Evolutionary conservation across 441 rosid genomes (phyloP), one percentile per base, ranked within the genome.

Genomic region (Cnidoscolus chayamansa): DNA sequence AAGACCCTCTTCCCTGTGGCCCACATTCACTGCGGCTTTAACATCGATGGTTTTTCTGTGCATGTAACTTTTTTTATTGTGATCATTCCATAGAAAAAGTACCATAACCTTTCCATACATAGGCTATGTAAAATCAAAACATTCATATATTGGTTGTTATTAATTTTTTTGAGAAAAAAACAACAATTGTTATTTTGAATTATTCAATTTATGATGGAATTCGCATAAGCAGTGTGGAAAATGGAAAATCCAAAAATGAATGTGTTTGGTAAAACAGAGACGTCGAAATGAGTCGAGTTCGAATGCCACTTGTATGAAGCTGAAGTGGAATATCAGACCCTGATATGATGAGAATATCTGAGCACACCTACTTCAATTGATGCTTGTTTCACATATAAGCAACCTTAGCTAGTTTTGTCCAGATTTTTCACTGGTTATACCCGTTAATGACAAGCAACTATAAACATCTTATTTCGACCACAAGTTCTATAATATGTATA

Each of bases 1-100:
- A 55, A 77, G 57, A 47, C 54, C 54, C 59, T 65, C 70, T 10
- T 70, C 64, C 5, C 6, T 8, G 47, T 79, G 74, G 77, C 37
- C 62, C 64, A 25, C 60, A 2, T 53, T 74, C 7, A 62, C 79
- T 35, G 17, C 80, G 16, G 40, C 17, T 31, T 56, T 68, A 32
- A 57, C 60, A 32, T 35, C 51, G 54, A 19, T 67, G 2, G 8
- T 68, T 68, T 60, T 12, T 37, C 19, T 55, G 0, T 48, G 49
- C 17, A 10, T 31, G 61, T 59, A 65, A 54, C 49, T 35, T 32
- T 10, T 58, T 35, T 35, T 2, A 35, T 35, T 2, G 37, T 35
- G 37, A 35, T 35, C 37, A 35, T 35, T 35, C 37, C 37, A 35
- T 35, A 35, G 4, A 35, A 35, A 13, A 10, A 31, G 61, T 50